Evolutionary conservation across 176 grass and related monocot genomes (phyloP).

Genomic region (Pontederia paniculata): DNA sequence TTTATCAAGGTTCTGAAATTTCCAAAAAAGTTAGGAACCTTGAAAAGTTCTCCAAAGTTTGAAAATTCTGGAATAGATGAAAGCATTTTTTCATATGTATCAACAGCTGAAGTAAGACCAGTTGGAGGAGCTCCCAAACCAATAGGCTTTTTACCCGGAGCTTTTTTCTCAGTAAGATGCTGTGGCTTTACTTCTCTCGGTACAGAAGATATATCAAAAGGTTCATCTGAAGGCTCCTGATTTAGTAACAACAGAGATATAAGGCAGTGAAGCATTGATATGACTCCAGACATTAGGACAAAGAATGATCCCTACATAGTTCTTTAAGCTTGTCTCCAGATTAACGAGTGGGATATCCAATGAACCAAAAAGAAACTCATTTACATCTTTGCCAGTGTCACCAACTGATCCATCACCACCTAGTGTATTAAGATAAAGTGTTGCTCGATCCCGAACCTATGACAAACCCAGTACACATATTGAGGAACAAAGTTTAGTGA

Average conservation of each 20-base stretch:
- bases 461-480: too few relatives aligned
- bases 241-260: too few relatives aligned
- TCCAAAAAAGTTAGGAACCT: conserved; percentile 48
- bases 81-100: conserved; percentile 90
- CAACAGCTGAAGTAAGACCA: conserved; percentile 47
- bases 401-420: conserved; percentile 52
- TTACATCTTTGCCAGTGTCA: conserved; percentile 68
- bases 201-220: conserved; percentile 86
- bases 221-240: conserved; percentile 69
- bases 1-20: not conserved
- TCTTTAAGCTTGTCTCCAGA: conserved; percentile 69
- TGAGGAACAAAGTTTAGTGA: too few relatives aligned
- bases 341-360: conserved; percentile 92
- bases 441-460: conserved; percentile 88
- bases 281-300: not conserved
- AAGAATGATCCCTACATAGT: conserved; percentile 48
- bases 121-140: conserved; percentile 45
- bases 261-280: conserved; percentile 17
- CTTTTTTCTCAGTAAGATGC: conserved; percentile 85
- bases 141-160: conserved; percentile 72
- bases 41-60: conserved; percentile 87
- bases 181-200: conserved; percentile 69
- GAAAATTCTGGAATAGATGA: conserved; percentile 80
- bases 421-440: conserved; percentile 76
- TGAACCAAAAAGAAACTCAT: conserved; percentile 85